Evolutionary conservation across 805 yeast species (phyloP).

Genomic region (Saccharomycopsis olivae): DNA sequence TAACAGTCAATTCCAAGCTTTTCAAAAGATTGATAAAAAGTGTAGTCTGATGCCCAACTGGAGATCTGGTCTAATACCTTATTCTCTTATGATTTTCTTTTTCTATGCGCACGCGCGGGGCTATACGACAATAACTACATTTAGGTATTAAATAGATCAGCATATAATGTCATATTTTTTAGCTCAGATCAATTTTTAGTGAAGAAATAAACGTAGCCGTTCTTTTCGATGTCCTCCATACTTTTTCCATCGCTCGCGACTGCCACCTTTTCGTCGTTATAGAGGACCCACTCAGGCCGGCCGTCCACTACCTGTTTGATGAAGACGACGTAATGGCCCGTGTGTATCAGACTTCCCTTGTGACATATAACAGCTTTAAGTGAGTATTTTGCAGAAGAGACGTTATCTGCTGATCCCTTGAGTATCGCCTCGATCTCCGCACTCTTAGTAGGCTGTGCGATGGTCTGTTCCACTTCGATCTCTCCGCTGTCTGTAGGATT

Average conservation of each 20-base stretch:
- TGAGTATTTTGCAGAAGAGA: conserved; percentile 27
- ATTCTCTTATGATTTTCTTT: too few species aligned
- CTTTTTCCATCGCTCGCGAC: conserved; percentile 30
- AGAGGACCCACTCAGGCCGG: conserved; percentile 55
- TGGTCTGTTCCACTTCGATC: conserved; percentile 24
- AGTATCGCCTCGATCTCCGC: conserved; percentile 13
- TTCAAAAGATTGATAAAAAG: too few species aligned
- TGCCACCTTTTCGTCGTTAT: conserved; percentile 85
- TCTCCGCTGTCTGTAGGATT: conserved; percentile 73
- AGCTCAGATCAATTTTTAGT: too few species aligned
- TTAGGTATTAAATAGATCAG: too few species aligned
- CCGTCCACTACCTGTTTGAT: conserved; percentile 36
- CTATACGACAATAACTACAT: too few species aligned
- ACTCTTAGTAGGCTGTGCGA: conserved; percentile 11
- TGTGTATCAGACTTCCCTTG: conserved; percentile 80
- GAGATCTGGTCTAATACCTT: too few species aligned
- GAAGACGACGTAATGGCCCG: conserved; percentile 87
- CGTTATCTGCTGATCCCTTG: background rate
- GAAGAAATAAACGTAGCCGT: conserved; percentile 38
- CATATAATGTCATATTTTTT: too few species aligned
- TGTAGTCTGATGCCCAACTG: too few species aligned
- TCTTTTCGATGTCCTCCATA: conserved; percentile 27
- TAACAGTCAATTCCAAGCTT: too few species aligned
- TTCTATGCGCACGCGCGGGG: too few species aligned
- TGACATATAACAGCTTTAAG: conserved; percentile 71